Base-by-base conservation (phyloP, 2,329 filamentous ascomycete genomes). In the Coniella lustricola region DNA sequence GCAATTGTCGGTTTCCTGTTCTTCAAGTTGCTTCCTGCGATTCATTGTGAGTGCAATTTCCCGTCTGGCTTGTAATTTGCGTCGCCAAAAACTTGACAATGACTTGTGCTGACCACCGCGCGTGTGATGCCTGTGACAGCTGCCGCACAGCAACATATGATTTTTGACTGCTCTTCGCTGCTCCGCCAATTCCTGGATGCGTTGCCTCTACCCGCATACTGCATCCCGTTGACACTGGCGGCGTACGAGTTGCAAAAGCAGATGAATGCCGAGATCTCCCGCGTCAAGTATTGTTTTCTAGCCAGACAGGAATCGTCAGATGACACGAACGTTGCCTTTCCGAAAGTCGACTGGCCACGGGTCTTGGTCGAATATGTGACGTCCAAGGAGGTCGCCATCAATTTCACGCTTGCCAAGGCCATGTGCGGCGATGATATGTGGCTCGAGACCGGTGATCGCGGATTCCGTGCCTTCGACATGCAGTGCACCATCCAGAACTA, bases 81-180 rank as follows among this genome's bases (percentile, higher is more conserved):
- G 4, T 25, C 18, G 13, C 9, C 22, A 29, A 16, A 31, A n/a
- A 16, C 37, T 18, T 29, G 22, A 17, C 14, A n/a, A n/a, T 29
- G 25, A 29, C 25, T 5, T 35, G 33, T 13, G 7, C 13, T 35
- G 12, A 13, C 33, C 14, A 35, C 7, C 33, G 33, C 14, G 33
- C 31, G 18, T 13, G 4, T 42, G 5, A 18, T 10, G 10, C 16
- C 7, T 17, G 14, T 4, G 3, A 18, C 25, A 53, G 51, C 14
- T 17, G 31, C 37, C 3, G 40, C 41, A 5, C 51, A 53, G 40
- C 34, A 42, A 21, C 48, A 50, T 22, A 50, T 53, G 39, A 40
- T 50, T 35, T 18, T 17, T 7, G 14, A 22, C 13, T 33, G 31
- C 34, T 34, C 29, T 13, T 41, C 51, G n/a, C 17, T 53, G 4